Base-by-base conservation (phyloP, 805 yeast genomes). In the Candida krabiensis region DNA sequence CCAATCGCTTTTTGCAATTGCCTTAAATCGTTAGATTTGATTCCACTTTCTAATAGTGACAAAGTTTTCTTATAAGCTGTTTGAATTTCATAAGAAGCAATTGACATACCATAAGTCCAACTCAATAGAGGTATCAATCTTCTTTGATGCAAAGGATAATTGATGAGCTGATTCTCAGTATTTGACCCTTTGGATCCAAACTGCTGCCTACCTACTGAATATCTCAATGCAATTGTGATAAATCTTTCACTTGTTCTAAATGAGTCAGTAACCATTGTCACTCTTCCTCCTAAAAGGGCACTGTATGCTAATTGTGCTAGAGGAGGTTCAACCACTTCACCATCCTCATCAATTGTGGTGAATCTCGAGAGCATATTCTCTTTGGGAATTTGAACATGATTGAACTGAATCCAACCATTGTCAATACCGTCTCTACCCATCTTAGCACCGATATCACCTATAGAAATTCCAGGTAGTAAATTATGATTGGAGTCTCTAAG, bases 351-450 rank as follows among this genome's bases (percentile, higher is more conserved):
- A 37, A 90, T 86, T 56, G 79, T 75, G 37, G 89, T 77, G 64
- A 82, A 89, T 62, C 82, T 86, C 63, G 81, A 80, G 53, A 90
- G 69, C 93, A 90, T 80, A 63, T 74, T 85, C 58, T 75, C 82
- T 45, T 89, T 76, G 39, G 97, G 97, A 46, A 90, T 85, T 35
- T 80, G 73, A 35, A 88, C 96, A 51, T 82, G 73, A 34, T 85
- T 71, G 66, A 86, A 90, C 66, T 89, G 96, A 55, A 90, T 86
- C 96, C 96, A 90, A 37, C 97, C 97, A 62, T 90, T 90, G 58
- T 90, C 97, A 49, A 90, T 86, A 41, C 96, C 96, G 56, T 89
- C 93, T 56, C 96, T 75, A 37, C 97, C 97, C 96, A 90, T 88
- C 67, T 90, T 90, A 47, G 85, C 79, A 40, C 97, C 97, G 58